These are phyloP conservation scores for Wickerhamiella kurtzmanii DNA, from an alignment of 805 yeast species.

Conservation along the genomic window DNA sequence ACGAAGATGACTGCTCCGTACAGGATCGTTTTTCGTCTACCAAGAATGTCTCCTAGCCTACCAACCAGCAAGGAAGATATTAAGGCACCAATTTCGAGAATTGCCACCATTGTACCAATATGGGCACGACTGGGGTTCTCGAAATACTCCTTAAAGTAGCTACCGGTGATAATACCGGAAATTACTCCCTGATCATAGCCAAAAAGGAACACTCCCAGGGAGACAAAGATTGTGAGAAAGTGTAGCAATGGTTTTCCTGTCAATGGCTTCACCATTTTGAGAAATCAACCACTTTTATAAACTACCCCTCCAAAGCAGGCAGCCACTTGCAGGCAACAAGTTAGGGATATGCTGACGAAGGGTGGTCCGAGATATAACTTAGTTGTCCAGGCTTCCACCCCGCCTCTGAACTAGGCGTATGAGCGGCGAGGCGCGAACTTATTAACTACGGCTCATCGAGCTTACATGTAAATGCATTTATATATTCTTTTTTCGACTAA, in stretches of 20 bases:
- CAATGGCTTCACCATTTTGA: neutral
- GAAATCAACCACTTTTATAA: neutral
- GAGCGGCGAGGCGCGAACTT: too few species aligned
- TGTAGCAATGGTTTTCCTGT: slow-evolving; percentile 28
- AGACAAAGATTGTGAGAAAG: slow-evolving; percentile 32
- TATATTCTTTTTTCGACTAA: too few species aligned
- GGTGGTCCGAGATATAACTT: neutral
- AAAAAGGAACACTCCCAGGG: slow-evolving; percentile 46
- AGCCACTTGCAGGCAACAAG: neutral
- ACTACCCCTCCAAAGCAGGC: neutral
- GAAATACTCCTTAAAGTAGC: slow-evolving; percentile 55
- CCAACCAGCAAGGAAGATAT: slow-evolving; percentile 70
- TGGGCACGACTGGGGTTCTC: slow-evolving; percentile 57
- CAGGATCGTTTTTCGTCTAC: slow-evolving; percentile 66
- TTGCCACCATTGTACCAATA: slow-evolving; percentile 79
- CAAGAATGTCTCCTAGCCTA: slow-evolving; percentile 59
- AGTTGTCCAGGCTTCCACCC: too few species aligned
- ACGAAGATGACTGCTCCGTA: slow-evolving; percentile 69
- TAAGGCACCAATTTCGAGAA: slow-evolving; percentile 78
- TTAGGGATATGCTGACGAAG: neutral
- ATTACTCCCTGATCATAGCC: slow-evolving; percentile 87
- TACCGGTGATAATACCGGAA: slow-evolving; percentile 71
- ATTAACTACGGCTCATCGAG: too few species aligned
- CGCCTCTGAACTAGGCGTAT: neutral
- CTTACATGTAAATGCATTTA: too few species aligned